These are phyloP conservation scores for Cystoisospora suis DNA, from an alignment of 169 alveolate species.

Conservation along the genomic window DNA sequence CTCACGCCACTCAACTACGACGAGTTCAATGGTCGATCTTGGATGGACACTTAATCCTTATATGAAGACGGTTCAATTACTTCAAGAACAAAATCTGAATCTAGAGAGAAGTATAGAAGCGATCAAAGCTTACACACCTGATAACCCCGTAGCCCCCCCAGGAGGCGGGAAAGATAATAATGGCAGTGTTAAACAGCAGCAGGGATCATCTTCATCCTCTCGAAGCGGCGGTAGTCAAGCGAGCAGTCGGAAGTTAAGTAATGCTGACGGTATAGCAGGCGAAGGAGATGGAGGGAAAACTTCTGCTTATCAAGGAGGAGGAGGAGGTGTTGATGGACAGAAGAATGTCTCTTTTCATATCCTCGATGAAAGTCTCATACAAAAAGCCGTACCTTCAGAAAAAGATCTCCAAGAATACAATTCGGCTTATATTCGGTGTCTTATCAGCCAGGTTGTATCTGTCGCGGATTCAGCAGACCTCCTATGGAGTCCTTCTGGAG, in stretches of 20 bases:
- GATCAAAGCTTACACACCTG: neutral
- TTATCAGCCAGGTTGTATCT: slow-evolving; percentile 51
- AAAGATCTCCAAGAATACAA: slow-evolving; percentile 15
- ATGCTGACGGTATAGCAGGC: too few species aligned
- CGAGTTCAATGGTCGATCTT: slow-evolving; percentile 23
- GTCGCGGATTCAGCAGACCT: slow-evolving; percentile 62
- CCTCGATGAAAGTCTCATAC: neutral
- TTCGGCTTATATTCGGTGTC: slow-evolving; percentile 27
- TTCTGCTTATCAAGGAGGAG: neutral
- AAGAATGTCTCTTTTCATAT: neutral
- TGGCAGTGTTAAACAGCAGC: neutral
- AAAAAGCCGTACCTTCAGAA: slow-evolving; percentile 3
- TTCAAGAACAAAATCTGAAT: slow-evolving; percentile 54
- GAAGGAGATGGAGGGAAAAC: neutral
- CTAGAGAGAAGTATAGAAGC: neutral
- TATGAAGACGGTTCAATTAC: slow-evolving; percentile 23
- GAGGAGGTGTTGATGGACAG: neutral
- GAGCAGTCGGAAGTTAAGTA: too few species aligned
- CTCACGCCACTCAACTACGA: slow-evolving; percentile 21
- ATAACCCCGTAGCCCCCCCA: neutral
- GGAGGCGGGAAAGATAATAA: neutral
- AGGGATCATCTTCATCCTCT: too few species aligned
- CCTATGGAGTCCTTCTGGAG: slow-evolving; percentile 63
- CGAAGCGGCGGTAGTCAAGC: too few species aligned
- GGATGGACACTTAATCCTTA: slow-evolving; percentile 47